Percentiles rank a stretch among this genome's conserved stretches.
Evolutionary conservation across 2,329 filamentous ascomycete species (phyloP).

Genomic region (Diaporthe australafricana): DNA sequence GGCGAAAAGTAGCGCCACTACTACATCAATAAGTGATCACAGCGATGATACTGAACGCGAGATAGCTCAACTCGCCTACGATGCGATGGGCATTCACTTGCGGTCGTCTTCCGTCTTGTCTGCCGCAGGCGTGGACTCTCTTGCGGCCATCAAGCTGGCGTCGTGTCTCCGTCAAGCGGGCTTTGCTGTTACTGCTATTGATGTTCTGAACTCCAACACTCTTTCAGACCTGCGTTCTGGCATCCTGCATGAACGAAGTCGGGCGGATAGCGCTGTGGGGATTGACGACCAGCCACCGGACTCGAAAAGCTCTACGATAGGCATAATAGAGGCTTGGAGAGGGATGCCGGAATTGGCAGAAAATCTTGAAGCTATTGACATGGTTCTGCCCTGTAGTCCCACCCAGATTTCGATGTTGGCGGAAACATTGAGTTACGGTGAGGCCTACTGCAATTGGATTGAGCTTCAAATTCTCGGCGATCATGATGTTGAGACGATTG

Average conservation of each 20-base stretch:
- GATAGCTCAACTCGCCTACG: conserved; percentile 47
- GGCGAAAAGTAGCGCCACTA: conserved; percentile 12
- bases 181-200: conserved; percentile 66
- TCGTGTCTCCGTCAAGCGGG: conserved; percentile 71
- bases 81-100: conserved; percentile 44
- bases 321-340: conserved; percentile 30
- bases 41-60: conserved; percentile 48
- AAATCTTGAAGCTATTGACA: conserved; percentile 55
- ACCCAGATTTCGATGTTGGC: conserved; percentile 84
- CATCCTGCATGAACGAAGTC: conserved; percentile 26
- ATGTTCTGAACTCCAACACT: conserved; percentile 69
- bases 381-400: conserved; percentile 72
- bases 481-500: conserved; percentile 52
- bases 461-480: conserved; percentile 62
- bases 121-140: conserved; percentile 53
- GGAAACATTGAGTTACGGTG: conserved; percentile 71
- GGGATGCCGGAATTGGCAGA: conserved; percentile 38
- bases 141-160: conserved; percentile 63
- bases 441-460: conserved; percentile 83
- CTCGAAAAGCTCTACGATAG: neutral
- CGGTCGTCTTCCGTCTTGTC: conserved; percentile 46
- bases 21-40: conserved; percentile 8
- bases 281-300: neutral
- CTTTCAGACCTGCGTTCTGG: conserved; percentile 44
- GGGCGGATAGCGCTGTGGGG: neutral